These are phyloP conservation scores for Cymbidium sinense DNA, from an alignment of 106 monocot genomes.

Conservation along the genomic window DNA sequence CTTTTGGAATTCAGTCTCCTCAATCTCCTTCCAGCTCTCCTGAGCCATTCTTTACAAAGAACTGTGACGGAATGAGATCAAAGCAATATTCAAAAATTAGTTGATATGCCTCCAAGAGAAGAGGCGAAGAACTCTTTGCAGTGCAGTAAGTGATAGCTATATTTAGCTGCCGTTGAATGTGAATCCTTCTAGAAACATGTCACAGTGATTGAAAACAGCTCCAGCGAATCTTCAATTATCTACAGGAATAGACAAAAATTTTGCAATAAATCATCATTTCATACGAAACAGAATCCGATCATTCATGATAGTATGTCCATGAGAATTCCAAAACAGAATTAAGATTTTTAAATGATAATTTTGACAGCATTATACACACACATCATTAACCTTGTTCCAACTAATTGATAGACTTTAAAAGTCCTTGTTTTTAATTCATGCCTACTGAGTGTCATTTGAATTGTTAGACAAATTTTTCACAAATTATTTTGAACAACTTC, in stretches of 20 bases:
- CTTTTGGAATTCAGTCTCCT: constrained; percentile 8
- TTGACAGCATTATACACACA: too few species aligned
- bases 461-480: too few species aligned
- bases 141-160: not conserved
- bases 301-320: too few species aligned
- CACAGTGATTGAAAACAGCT: not conserved
- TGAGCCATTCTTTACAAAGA: not conserved
- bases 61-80: not conserved
- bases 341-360: too few species aligned
- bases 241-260: not conserved
- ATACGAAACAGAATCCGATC: too few species aligned
- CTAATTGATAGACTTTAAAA: too few species aligned
- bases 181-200: not conserved
- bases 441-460: too few species aligned
- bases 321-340: too few species aligned
- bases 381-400: too few species aligned
- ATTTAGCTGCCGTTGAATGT: not conserved
- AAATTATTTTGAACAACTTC: too few species aligned
- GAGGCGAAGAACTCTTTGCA: not conserved
- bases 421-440: too few species aligned
- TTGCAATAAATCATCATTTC: not conserved
- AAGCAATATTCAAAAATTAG: not conserved
- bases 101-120: not conserved
- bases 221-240: not conserved
- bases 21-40: constrained; percentile 7